Evolutionary conservation across 495 filamentous ascomycete species (phyloP), one percentile per base, ranked within the genome.

Genomic region (Apodospora peruviana): DNA sequence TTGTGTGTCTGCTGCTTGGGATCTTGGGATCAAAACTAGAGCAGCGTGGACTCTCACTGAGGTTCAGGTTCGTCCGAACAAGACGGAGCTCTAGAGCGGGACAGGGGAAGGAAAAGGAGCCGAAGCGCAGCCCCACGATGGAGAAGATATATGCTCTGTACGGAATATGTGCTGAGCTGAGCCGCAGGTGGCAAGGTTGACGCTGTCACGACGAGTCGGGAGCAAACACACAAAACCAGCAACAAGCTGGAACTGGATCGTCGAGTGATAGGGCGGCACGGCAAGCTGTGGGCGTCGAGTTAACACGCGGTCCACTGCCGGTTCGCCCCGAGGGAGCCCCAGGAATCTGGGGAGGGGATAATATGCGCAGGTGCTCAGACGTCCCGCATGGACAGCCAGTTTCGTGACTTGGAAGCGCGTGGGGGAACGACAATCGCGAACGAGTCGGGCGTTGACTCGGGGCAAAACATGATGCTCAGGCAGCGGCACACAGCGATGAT

Each of bases 61-160:
- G n/a, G n/a, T n/a, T n/a, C n/a, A n/a, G n/a, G n/a, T n/a, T n/a
- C n/a, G n/a, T n/a, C n/a, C n/a, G n/a, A n/a, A n/a, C n/a, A n/a
- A n/a, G n/a, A n/a, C n/a, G n/a, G n/a, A n/a, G n/a, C n/a, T n/a
- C n/a, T n/a, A n/a, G n/a, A n/a, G n/a, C n/a, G n/a, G n/a, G n/a
- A n/a, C n/a, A n/a, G n/a, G n/a, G n/a, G n/a, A n/a, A n/a, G n/a
- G n/a, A n/a, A n/a, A n/a, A n/a, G n/a, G n/a, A n/a, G n/a, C 41
- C 29, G 34, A 41, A 52, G 46, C 52, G 34, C 32, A 19, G 57
- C 50, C 48, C 52, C 59, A 39, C 47, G 57, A 63, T 50, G 55
- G 50, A 54, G 57, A 63, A 7, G 45, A 61, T 62, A 61, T 65
- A 63, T 59, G 46, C 37, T 49, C 37, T 36, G 20, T 41, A 47